Conservation (phyloP, 2,329 filamentous ascomycete species). For the Calonectria pseudoreteaudii region DNA sequence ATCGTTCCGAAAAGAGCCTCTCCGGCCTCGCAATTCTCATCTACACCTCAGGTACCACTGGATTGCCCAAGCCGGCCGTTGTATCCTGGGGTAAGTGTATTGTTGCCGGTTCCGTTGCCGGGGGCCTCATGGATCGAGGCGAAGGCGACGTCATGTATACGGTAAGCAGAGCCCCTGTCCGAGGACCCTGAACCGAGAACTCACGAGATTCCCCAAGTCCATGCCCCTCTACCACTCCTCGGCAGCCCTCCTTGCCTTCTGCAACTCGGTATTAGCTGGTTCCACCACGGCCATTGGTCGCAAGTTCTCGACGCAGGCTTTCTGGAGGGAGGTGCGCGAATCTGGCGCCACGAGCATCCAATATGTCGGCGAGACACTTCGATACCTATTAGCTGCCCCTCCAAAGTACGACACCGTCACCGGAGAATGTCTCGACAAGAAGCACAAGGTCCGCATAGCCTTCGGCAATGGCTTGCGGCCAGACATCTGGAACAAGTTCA, state of each 20-base stretch:
- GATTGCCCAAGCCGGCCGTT: constrained; percentile 83
- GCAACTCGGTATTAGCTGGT: constrained; percentile 68
- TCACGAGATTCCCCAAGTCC: constrained; percentile 59
- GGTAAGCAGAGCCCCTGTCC: constrained; percentile 54
- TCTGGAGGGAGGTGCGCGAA: constrained; percentile 81
- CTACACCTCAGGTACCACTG: constrained; percentile 88
- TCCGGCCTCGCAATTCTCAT: constrained; percentile 79
- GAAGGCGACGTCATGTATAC: constrained; percentile 80
- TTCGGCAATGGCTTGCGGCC: constrained; percentile 89
- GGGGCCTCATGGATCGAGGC: constrained; percentile 67
- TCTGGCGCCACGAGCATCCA: constrained; percentile 81
- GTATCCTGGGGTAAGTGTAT: constrained; percentile 78
- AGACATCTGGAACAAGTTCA: constrained; percentile 87
- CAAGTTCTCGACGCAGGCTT: constrained; percentile 81
- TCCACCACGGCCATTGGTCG: constrained; percentile 78
- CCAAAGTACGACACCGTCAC: constrained; percentile 71
- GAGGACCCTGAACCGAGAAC: neutral
- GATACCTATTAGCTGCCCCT: constrained; percentile 80
- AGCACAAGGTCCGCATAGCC: constrained; percentile 78
- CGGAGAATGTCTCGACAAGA: constrained; percentile 76
- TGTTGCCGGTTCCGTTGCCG: constrained; percentile 53
- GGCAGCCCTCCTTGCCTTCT: constrained; percentile 77
- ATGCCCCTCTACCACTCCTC: constrained; percentile 94
- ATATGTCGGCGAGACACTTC: constrained; percentile 89
- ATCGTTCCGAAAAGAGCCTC: constrained; percentile 61